Base-by-base conservation (phyloP, 2,329 filamentous ascomycete genomes). In the Colletotrichum neosansevieriae region DNA sequence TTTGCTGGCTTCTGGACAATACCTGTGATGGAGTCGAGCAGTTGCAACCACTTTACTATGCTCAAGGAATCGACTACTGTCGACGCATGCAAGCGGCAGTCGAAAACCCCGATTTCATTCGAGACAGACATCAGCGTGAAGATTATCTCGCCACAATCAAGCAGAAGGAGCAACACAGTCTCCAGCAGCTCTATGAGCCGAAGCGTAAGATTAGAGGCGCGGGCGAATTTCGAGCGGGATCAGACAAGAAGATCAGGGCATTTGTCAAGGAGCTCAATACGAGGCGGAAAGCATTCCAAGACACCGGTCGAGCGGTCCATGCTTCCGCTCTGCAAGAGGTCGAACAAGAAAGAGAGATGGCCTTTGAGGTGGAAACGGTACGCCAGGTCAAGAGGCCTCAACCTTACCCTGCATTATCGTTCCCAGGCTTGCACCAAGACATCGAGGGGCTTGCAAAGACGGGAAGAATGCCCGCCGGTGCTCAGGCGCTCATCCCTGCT, bases 1-100 rank as follows among this genome's bases (percentile, higher is more conserved):
- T 34, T 72, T 77, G 0, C 3, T 92, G 90, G 90, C 81, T 92
- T 0, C 79, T 92, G 0, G 82, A 90, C 50, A 87, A 91, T 61
- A 91, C 89, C 0, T 92, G 90, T 66, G 76, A 79, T 7, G 82
- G 78, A 0, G 89, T 88, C 19, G 87, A 90, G 66, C 85, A 90
- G 36, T 74, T 91, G 0, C 84, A 86, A 54, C 81, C 85, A 0
- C 78, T 92, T 0, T 89, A 90, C 70, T 80, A 84, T 3, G 80
- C 88, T 0, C 90, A 92, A 73, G 89, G 89, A 0, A 75, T 79
- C 0, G 87, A 91, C 68, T 92, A 88, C 69, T 88, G 88, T 66
- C 81, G 82, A 0, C 84, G 89, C 1, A 82, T 78, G 0, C 81
- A 91, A 58, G 86, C 87, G 0, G 74, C 78, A 0, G 72, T 79